Base-by-base conservation (phyloP, 2,329 filamentous ascomycete species). In the Aspergillus pseudoglaucus region DNA sequence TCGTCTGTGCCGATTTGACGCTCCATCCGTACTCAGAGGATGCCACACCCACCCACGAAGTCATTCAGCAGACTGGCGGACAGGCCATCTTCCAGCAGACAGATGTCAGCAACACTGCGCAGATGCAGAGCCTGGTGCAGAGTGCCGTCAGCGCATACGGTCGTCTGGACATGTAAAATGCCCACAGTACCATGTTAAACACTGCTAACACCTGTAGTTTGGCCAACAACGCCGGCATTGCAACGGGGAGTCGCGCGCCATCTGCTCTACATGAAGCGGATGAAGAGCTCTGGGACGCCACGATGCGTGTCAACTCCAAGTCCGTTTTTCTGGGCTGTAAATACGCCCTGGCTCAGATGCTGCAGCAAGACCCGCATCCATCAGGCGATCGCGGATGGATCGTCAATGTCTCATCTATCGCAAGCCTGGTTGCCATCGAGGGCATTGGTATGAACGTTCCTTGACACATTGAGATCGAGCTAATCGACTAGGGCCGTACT, bases 201-300 rank as follows among this genome's bases (percentile, higher is more conserved):
- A 3, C 8, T 14, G 15, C 15, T 20, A 22, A 32, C n/a, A 14
- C 10, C n/a, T 40, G 27, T 55, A 75, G 72, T 1, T 58, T 77
- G 43, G 71, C 74, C 39, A 75, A 75, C 47, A 75, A 75, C 52
- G 75, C 79, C 0, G 79, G 79, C 0, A 71, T 81, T 1, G 67
- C 63, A 0, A 40, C 70, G 4, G 75, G 73, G 49, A 59, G 62
- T 4, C 59, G 47, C 2, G 50, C 45, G 1, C 61, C 64, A 0
- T 53, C 54, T 1, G 64, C 66, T 0, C 62, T 81, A 5, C 79
- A 80, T 62, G 56, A 75, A 45, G 70, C 69, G 10, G 50, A 63
- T 0, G 73, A 77, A 35, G 60, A 66, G 0, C 61, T 62, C 2
- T 80, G 71, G 61, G 71, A 80, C 30, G 46, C 22, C 6, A 48